Evolutionary conservation across 75 land plant species (phyloP).

Genomic region (Cunninghamia lanceolata): DNA sequence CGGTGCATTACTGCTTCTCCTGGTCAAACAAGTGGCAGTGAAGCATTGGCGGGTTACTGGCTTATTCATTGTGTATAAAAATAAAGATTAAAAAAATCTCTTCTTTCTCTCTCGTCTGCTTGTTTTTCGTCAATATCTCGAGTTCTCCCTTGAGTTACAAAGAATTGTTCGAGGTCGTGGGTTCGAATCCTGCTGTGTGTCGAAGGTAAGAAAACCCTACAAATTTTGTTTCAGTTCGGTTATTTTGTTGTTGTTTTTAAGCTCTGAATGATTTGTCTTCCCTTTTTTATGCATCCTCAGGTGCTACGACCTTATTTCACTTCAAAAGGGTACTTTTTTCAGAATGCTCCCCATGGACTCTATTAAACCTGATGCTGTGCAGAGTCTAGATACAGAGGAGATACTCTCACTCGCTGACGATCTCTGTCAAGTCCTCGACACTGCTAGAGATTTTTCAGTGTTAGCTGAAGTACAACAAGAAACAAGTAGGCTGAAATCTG

Average conservation of each 20-base stretch:
- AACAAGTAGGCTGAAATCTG: not conserved
- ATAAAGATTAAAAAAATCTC: too few species aligned
- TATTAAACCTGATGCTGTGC: not conserved
- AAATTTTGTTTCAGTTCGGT: too few species aligned
- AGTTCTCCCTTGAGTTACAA: too few species aligned
- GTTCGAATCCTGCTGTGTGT: too few species aligned
- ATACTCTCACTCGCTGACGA: not conserved
- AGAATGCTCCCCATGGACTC: not conserved
- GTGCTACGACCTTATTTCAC: not conserved
- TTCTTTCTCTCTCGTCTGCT: too few species aligned
- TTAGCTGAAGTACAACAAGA: slow-evolving; percentile 1
- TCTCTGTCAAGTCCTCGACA: not conserved
- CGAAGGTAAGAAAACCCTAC: too few species aligned
- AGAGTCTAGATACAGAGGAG: not conserved
- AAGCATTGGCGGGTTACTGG: not conserved
- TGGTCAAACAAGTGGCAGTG: not conserved
- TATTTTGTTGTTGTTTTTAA: too few species aligned
- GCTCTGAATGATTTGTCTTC: too few species aligned
- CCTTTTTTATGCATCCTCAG: not conserved
- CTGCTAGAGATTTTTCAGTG: not conserved
- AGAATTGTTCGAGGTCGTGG: too few species aligned
- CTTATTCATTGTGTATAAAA: too few species aligned
- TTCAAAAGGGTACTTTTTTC: not conserved
- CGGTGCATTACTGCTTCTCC: not conserved
- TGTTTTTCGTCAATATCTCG: too few species aligned